These are phyloP conservation scores for Neurospora sp. DNA, from an alignment of 495 filamentous ascomycete species.

Conservation along the genomic window DNA sequence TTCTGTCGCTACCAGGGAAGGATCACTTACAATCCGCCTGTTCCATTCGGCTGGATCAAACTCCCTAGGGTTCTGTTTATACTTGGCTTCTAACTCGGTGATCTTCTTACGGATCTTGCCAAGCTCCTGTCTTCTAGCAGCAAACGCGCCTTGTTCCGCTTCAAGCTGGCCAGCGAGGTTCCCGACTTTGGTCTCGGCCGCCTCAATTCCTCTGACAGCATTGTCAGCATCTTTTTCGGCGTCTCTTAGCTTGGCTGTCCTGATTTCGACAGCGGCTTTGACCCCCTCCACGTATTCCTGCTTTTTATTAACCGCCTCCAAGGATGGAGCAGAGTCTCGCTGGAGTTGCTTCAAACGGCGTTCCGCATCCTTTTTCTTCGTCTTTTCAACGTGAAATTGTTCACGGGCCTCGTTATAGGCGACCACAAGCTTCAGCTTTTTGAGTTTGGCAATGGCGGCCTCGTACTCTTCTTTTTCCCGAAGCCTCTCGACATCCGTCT, in stretches of 20 bases:
- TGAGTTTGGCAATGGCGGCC: slow-evolving; percentile 53
- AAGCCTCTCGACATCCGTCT: slow-evolving; percentile 75
- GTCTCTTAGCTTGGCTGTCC: slow-evolving; percentile 39
- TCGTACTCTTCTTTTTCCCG: slow-evolving; percentile 62
- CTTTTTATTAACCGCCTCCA: slow-evolving; percentile 57
- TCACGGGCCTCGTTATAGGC: slow-evolving; percentile 43
- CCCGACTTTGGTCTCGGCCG: slow-evolving; percentile 42
- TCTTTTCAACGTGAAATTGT: slow-evolving; percentile 36
- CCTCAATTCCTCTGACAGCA: slow-evolving; percentile 38
- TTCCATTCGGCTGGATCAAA: slow-evolving; percentile 44
- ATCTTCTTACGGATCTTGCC: slow-evolving; percentile 31
- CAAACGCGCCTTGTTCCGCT: slow-evolving; percentile 45
- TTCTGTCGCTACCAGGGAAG: background rate
- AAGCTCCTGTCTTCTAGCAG: slow-evolving; percentile 42
- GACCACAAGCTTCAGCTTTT: slow-evolving; percentile 54
- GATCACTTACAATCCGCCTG: slow-evolving; percentile 38
- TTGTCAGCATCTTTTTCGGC: slow-evolving; percentile 45
- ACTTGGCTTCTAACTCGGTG: slow-evolving; percentile 30
- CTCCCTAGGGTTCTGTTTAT: slow-evolving; percentile 35
- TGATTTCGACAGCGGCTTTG: slow-evolving; percentile 37
- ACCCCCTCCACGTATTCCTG: slow-evolving; percentile 44
- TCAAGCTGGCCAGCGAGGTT: slow-evolving; percentile 45
- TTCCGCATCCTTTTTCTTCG: slow-evolving; percentile 34
- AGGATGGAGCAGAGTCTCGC: slow-evolving; percentile 52
- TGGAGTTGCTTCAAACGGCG: slow-evolving; percentile 47